Evolutionary conservation across 1,284 basidiomycete genomes (phyloP).

Genomic region (Apiotrichum montevideense): DNA sequence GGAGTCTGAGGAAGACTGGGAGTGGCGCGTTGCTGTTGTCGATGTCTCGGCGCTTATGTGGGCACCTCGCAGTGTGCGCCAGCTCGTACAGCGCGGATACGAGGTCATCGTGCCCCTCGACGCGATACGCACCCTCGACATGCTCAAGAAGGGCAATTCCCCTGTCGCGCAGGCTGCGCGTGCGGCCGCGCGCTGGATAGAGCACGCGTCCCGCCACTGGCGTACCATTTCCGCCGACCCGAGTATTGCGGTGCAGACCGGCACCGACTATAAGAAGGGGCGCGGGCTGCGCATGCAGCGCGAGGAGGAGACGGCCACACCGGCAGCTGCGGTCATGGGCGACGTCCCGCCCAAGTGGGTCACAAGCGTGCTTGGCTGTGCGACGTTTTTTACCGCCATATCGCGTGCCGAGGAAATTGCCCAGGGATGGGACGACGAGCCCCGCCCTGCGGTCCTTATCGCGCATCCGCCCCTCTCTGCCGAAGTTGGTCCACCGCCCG

Average conservation of each 20-base stretch:
- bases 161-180: constrained; percentile 67
- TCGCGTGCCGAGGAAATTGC: constrained; percentile 13
- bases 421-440: constrained; percentile 14
- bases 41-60: constrained; percentile 84
- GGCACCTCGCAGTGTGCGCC: constrained; percentile 70
- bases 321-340: constrained; percentile 2
- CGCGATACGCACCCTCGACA: constrained; percentile 85
- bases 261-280: constrained; percentile 33
- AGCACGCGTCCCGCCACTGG: constrained; percentile 39
- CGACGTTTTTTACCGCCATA: constrained; percentile 29
- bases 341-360: constrained; percentile 34
- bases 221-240: constrained; percentile 26
- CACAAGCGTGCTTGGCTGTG: constrained; percentile 30
- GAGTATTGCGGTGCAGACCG: constrained; percentile 24
- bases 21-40: constrained; percentile 54
- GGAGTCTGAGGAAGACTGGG: constrained; percentile 3
- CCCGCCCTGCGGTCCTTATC: constrained; percentile 28
- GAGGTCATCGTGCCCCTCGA: constrained; percentile 74
- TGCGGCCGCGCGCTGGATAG: constrained; percentile 43
- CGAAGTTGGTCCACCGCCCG: constrained; percentile 25
- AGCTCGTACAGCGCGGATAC: constrained; percentile 63
- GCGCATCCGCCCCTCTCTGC: constrained; percentile 38
- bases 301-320: constrained; percentile 22
- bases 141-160: constrained; percentile 82
- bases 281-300: constrained; percentile 33